Evolutionary conservation across 176 grass and related monocot genomes (phyloP).

Genomic region (Oryza brachyantha): DNA sequence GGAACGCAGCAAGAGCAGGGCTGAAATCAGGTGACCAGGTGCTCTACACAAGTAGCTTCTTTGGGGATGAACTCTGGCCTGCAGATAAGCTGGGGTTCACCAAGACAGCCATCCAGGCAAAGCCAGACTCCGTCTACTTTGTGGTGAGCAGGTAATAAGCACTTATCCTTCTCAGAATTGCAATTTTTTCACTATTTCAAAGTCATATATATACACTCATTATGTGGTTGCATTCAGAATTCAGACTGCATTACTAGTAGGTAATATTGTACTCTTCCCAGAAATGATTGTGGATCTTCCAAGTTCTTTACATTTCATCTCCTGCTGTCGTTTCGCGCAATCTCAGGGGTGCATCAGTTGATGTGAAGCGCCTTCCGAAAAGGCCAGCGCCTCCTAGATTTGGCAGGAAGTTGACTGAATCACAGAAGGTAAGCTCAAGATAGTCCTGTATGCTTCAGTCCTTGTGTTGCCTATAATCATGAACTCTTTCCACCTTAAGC

Average conservation of each 20-base stretch:
- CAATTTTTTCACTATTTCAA: neutral
- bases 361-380: slow-evolving; percentile 88
- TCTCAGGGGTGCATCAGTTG: slow-evolving; percentile 60
- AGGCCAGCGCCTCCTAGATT: slow-evolving; percentile 84
- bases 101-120: slow-evolving; percentile 96
- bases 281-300: neutral
- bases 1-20: slow-evolving; percentile 83
- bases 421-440: slow-evolving; percentile 69
- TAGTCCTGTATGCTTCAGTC: neutral
- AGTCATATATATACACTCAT: neutral
- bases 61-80: slow-evolving; percentile 93
- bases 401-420: slow-evolving; percentile 69
- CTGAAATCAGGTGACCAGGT: slow-evolving; percentile 82
- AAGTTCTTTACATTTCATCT: neutral
- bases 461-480: neutral
- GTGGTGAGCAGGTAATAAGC: slow-evolving; percentile 75
- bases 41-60: slow-evolving; percentile 93
- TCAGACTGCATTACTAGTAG: neutral
- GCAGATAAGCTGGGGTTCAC: slow-evolving; percentile 99
- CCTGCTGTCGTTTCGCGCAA: slow-evolving; percentile 5
- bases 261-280: slow-evolving; percentile 4
- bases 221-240: neutral
- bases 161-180: neutral
- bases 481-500: neutral
- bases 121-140: slow-evolving; percentile 95